Conservation (phyloP, 2,329 filamentous ascomycete genomes). For the Furcasterigmium furcatum region DNA sequence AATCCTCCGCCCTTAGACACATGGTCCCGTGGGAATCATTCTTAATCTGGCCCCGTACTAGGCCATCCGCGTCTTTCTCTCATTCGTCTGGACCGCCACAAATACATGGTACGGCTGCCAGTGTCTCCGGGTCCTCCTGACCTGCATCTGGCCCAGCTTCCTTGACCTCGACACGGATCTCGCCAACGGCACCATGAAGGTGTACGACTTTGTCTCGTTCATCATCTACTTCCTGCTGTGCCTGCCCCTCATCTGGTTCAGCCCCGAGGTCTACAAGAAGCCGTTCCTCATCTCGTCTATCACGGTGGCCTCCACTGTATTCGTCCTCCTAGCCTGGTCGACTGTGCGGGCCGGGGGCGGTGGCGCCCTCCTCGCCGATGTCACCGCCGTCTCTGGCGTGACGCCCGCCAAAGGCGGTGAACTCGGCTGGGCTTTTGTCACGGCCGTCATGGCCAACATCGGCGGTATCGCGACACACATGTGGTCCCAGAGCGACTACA, state of each 20-base stretch:
- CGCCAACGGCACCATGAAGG: slow-evolving; percentile 6
- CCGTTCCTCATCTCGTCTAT: slow-evolving; percentile 13
- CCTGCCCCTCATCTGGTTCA: slow-evolving; percentile 13
- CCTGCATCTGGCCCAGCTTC: slow-evolving; percentile 8
- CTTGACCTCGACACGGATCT: slow-evolving; percentile 8
- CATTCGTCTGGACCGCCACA: slow-evolving; percentile 15
- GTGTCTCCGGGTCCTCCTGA: slow-evolving; percentile 13
- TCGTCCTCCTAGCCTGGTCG: slow-evolving; percentile 21
- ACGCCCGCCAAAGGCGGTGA: slow-evolving; percentile 9
- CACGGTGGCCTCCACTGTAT: slow-evolving; percentile 15
- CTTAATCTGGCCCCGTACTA: neutral
- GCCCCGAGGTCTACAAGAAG: slow-evolving; percentile 14
- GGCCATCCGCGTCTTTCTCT: slow-evolving; percentile 9
- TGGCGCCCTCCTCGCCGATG: slow-evolving; percentile 12
- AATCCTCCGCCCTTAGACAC: too few relatives aligned
- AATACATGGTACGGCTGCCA: slow-evolving; percentile 17
- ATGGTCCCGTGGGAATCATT: neutral
- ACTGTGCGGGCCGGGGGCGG: slow-evolving; percentile 18
- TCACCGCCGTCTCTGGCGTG: slow-evolving; percentile 8
- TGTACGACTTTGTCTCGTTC: slow-evolving; percentile 12
- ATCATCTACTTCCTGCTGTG: slow-evolving; percentile 13
- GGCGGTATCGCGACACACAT: slow-evolving; percentile 16
- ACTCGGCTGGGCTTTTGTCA: slow-evolving; percentile 17
- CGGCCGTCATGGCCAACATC: slow-evolving; percentile 19
- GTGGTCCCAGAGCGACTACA: slow-evolving; percentile 21